phyloP scores from a whole-genome alignment of 805 yeast species.

The Sporopachydermia quercuum region DNA sequence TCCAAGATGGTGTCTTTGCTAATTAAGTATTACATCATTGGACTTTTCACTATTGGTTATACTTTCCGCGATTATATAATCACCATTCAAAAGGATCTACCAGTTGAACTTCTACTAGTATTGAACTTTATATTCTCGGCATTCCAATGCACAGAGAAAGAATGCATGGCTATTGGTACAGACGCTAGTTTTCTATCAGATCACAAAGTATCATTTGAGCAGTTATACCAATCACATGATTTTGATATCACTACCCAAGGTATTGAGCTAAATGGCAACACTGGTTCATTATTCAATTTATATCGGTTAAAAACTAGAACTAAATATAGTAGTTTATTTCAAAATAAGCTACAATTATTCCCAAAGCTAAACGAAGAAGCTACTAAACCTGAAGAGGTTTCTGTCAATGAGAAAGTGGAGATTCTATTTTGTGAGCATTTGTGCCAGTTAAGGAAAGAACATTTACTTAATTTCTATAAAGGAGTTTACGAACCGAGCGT shows the following conservation, averaged over 20 bases:
- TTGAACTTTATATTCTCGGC: neutral
- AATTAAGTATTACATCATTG: slow-evolving; percentile 1
- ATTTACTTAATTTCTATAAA: neutral
- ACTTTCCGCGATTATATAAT: neutral
- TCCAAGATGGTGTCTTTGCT: neutral
- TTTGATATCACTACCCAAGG: neutral
- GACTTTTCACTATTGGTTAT: neutral
- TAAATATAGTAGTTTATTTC: neutral
- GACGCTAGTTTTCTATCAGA: neutral
- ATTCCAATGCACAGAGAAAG: neutral
- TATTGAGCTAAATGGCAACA: neutral
- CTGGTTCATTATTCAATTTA: neutral
- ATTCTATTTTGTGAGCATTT: neutral
- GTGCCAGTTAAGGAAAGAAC: neutral
- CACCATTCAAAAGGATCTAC: neutral
- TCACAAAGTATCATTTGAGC: neutral
- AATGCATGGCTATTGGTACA: neutral
- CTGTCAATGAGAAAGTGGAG: neutral
- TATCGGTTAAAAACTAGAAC: neutral
- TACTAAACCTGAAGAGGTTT: neutral
- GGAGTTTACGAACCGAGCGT: slow-evolving; percentile 1
- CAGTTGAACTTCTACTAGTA: neutral
- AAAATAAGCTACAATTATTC: neutral
- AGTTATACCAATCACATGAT: neutral
- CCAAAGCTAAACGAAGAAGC: neutral